Evolutionary conservation across 176 grass and related monocot genomes (phyloP).

Genomic region (Musa acuminata): DNA sequence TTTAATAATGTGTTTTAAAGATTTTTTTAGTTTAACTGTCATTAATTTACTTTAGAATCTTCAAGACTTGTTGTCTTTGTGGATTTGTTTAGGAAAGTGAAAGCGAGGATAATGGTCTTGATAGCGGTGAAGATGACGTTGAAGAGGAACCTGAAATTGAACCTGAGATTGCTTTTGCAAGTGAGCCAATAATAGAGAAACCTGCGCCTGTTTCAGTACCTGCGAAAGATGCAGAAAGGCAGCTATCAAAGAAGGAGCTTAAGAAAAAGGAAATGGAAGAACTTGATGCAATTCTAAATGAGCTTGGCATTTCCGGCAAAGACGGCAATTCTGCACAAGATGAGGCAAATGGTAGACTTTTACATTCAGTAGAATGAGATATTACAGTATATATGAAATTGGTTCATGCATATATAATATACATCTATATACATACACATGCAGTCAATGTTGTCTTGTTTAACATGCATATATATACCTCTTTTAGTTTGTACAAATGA

Average conservation of each 20-base stretch:
- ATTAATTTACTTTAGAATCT: background rate
- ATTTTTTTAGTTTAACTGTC: background rate
- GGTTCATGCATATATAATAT: no score
- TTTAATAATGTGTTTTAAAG: background rate
- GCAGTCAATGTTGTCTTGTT: no score
- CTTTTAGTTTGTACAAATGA: background rate
- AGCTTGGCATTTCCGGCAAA: no score
- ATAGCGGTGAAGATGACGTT: slow-evolving; percentile 1
- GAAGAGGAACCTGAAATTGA: slow-evolving; percentile 6
- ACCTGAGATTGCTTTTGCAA: background rate
- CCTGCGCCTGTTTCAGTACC: background rate
- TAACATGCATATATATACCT: background rate
- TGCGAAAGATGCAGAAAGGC: no score
- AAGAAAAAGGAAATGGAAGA: no score
- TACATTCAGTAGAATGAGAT: no score
- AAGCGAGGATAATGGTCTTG: slow-evolving; percentile 3
- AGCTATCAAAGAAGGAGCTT: no score
- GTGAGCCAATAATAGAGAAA: background rate
- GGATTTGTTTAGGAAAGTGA: slow-evolving; percentile 3
- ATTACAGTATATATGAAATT: no score
- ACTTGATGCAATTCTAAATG: no score
- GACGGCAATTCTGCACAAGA: no score
- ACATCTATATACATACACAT: no score
- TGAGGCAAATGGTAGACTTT: no score
- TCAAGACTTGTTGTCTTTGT: background rate